Base-by-base conservation (phyloP, 345 rosid species). In the Euphorbia pulcherrima region DNA sequence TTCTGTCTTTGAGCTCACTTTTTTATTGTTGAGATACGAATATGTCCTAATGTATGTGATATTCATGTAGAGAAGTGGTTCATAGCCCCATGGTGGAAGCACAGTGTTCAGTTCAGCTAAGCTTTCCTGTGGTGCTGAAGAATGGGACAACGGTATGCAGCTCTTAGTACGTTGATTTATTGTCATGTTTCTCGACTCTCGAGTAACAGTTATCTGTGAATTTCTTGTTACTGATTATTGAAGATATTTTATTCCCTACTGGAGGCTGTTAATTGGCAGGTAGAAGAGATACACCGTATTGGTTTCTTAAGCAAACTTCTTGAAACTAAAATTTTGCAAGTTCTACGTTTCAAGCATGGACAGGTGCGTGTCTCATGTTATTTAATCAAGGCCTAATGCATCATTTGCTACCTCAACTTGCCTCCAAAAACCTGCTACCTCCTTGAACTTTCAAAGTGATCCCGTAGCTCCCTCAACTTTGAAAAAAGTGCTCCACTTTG, bases 1-100 rank as follows among this genome's bases (percentile, higher is more conserved):
- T 7, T 57, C 23, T 57, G 0, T 18, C 0, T 33, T 7, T 59
- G 1, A 12, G 33, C 57, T 30, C 23, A 29, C 14, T 8, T 52
- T 14, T 48, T 53, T 68, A n/a, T 26, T 56, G 23, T 56, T 63
- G 58, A 8, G 8, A 58, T 50, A 27, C 27, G 10, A 26, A 53
- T 69, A 66, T 26, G 37, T 78, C 54, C 68, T 76, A 56, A 79
- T 72, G 58, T 52, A 56, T 53, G 41, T 65, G 44, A 70, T 75
- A 14, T 53, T 65, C 71, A 74, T 81, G 68, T 73, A 92, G 98
- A 77, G 95, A 92, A 78, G 85, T 85, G 57, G 97, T 92, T 40
- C 75, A 68, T 64, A 92, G 98, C 75, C 91, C 89, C 24, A 92
- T 92, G 97, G 91, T 88, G 12, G 93, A 92, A 85, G 98, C 85